Percentiles rank a stretch among this genome's conserved stretches.
These are phyloP conservation scores for Leishmania tarentolae DNA, from an alignment of 208 protist genomes.

Conservation along the genomic window DNA sequence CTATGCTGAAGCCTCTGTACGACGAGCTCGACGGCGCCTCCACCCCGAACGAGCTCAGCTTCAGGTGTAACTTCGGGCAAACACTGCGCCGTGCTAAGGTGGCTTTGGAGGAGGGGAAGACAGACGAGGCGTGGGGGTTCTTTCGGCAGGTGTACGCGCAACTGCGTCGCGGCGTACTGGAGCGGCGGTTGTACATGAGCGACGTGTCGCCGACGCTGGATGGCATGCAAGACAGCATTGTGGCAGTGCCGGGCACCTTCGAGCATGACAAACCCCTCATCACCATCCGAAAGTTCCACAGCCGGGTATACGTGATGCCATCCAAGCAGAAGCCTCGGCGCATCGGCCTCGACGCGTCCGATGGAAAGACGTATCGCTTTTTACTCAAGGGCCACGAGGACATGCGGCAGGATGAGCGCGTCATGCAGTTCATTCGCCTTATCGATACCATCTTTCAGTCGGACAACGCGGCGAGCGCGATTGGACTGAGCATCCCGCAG, in stretches of 20 bases:
- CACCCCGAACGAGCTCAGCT: constrained; percentile 96
- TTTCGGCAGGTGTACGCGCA: constrained; percentile 88
- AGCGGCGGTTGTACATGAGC: constrained; percentile 80
- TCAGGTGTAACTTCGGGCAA: constrained; percentile 84
- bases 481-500: constrained; percentile 93
- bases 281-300: constrained; percentile 94
- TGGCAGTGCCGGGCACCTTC: constrained; percentile 98
- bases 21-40: constrained; percentile 87
- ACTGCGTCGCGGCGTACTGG: constrained; percentile 71
- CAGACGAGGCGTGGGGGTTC: constrained; percentile 74
- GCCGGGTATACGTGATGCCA: constrained; percentile 96
- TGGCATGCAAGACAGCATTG: constrained; percentile 92
- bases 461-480: constrained; percentile 80
- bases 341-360: constrained; percentile 95
- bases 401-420: constrained; percentile 99
- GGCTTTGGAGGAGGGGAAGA: constrained; percentile 55
- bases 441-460: constrained; percentile 98
- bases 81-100: constrained; percentile 61
- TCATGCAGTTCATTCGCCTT: constrained; percentile 99
- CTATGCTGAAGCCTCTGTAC: constrained; percentile 96
- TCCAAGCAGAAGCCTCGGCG: constrained; percentile 99
- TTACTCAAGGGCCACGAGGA: constrained; percentile 99
- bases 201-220: constrained; percentile 95
- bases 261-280: constrained; percentile 89
- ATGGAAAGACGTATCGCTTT: constrained; percentile 97